Evolutionary conservation across 2,329 filamentous ascomycete species (phyloP), one percentile per base, ranked within the genome.

Genomic region (Fusarium sp.): DNA sequence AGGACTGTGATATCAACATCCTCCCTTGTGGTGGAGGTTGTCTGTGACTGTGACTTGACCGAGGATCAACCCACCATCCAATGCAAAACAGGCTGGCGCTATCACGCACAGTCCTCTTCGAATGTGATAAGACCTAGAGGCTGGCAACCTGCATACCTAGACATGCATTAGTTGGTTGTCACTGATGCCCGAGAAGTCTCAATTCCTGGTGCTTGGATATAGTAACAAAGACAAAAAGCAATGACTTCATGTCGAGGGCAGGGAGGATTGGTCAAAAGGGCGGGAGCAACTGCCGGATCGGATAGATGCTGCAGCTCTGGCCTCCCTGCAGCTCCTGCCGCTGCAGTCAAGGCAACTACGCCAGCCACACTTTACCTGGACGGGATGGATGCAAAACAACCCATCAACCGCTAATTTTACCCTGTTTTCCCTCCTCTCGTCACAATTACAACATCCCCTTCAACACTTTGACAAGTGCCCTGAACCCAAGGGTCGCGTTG

Each of bases 361-460:
- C 35, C 69, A 65, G 65, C 69, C 70, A 72, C 70, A 62, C 37
- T 72, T 48, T 20, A 22, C 27, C 18, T 31, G 22, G 22, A 45
- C 41, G 41, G 41, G 41, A 45, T 45, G 41, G 20, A 45, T 45
- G 41, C 41, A 68, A 48, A 57, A n/a, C 33, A 61, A 63, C 31
- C 48, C 64, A 41, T 52, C 33, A 56, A 52, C 39, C 50, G 14
- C 45, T 24, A 39, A 54, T 31, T 31, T 54, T 11, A 37, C 31
- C 16, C 52, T 18, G 22, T 33, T 58, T 54, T 22, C 50, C 33
- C 14, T 33, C 13, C 27, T 29, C 48, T 48, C 68, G 64, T 65
- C 64, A 72, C 61, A 24, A 72, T 72, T 68, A 72, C 68, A 72
- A 64, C 33, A 52, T 35, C 24, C 31, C 37, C 24, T 22, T n/a